phyloP scores from a whole-genome alignment of 352 stramenopile genomes.

The Phytopythium montanum region DNA sequence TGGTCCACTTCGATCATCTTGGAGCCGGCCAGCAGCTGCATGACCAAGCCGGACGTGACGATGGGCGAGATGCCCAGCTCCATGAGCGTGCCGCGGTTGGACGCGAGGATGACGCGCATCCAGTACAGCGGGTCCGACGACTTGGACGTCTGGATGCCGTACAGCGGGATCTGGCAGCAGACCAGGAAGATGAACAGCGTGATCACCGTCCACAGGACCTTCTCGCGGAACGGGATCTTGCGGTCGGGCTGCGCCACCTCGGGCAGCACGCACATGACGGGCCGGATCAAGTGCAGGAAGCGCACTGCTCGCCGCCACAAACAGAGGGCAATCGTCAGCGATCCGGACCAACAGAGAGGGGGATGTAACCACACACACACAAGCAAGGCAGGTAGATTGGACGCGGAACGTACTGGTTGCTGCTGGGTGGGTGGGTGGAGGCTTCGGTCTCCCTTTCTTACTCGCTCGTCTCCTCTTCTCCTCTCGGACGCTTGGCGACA shows the following conservation, averaged over 20 bases:
- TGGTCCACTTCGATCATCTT: slow-evolving; percentile 99
- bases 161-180: slow-evolving; percentile 99
- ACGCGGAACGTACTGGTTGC: slow-evolving; percentile 18
- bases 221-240: slow-evolving; percentile 99
- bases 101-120: slow-evolving; percentile 99
- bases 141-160: slow-evolving; percentile 98
- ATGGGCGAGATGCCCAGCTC: slow-evolving; percentile 99
- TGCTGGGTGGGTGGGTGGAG: too few species aligned
- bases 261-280: slow-evolving; percentile 98
- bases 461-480: background rate
- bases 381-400: background rate
- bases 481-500: slow-evolving; percentile 24
- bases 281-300: slow-evolving; percentile 98
- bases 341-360: background rate
- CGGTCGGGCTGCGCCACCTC: slow-evolving; percentile 96
- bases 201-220: slow-evolving; percentile 99
- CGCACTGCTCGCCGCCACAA: slow-evolving; percentile 64
- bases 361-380: background rate
- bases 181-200: slow-evolving; percentile 99
- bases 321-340: background rate
- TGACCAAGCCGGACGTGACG: slow-evolving; percentile 98
- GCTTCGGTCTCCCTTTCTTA: slow-evolving; percentile 11
- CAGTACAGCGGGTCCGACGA: slow-evolving; percentile 99
- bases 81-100: slow-evolving; percentile 98
- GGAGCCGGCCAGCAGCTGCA: slow-evolving; percentile 97